phyloP scores from a whole-genome alignment of 2,329 filamentous ascomycete genomes.

The Aureobasidium namibiae region DNA sequence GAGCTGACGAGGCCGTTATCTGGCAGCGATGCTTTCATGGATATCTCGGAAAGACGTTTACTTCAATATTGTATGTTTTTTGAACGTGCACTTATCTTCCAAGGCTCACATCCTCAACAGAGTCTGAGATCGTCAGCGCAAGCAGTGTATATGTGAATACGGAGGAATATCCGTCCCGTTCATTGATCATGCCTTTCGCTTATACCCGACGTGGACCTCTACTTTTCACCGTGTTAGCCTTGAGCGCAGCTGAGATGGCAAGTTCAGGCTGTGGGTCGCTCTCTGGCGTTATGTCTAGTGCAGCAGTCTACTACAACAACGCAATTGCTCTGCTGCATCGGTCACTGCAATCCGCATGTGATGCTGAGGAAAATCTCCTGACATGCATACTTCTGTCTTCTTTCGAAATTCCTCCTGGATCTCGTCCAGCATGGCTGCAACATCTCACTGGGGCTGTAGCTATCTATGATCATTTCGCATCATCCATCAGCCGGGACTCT shows the following conservation, averaged over 20 bases:
- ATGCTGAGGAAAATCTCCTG: neutral
- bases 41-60: neutral
- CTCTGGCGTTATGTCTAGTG: neutral
- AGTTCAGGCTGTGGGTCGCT: neutral
- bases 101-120: neutral
- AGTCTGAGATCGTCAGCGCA: neutral
- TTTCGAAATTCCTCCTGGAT: neutral
- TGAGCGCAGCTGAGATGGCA: conserved; percentile 3
- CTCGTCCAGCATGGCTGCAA: conserved; percentile 1
- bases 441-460: conserved; percentile 4
- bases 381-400: neutral
- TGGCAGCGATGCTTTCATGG: neutral
- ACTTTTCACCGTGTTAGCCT: neutral
- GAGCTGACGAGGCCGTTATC: neutral
- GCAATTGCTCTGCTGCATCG: neutral
- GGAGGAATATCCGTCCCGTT: neutral
- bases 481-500: neutral
- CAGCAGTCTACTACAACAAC: neutral
- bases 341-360: neutral
- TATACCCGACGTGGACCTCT: neutral
- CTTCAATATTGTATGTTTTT: neutral
- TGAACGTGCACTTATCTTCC: too few species aligned
- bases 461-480: neutral
- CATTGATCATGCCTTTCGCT: conserved; percentile 1
- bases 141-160: conserved; percentile 3